These are phyloP conservation scores for Aspergillus quadricinctus DNA, from an alignment of 2,329 filamentous ascomycete genomes.

Conservation along the genomic window DNA sequence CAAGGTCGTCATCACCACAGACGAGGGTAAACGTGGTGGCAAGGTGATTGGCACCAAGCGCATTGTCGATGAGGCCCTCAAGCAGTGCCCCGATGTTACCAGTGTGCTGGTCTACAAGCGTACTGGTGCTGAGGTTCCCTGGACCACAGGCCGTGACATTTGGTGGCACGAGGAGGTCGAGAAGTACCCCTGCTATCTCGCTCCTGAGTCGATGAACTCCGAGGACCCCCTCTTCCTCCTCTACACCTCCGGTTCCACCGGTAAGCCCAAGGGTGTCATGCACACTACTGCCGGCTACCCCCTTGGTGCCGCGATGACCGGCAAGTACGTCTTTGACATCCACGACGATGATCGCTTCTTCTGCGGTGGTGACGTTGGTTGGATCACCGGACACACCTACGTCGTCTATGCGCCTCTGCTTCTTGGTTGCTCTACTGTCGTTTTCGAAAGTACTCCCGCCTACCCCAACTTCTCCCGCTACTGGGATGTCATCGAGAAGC, in stretches of 20 bases:
- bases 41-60: constrained; percentile 98
- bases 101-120: constrained; percentile 91
- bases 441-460: constrained; percentile 95
- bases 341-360: constrained; percentile 92
- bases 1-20: constrained; percentile 92
- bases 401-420: constrained; percentile 94
- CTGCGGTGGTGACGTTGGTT: constrained; percentile 96
- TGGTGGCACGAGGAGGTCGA: constrained; percentile 99
- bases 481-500: constrained; percentile 96
- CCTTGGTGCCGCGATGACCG: constrained; percentile 86
- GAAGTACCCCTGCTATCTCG: constrained; percentile 90
- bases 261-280: constrained; percentile 98
- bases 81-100: constrained; percentile 85
- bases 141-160: constrained; percentile 80
- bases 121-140: constrained; percentile 87
- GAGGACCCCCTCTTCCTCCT: constrained; percentile 97
- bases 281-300: constrained; percentile 95
- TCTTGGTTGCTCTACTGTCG: constrained; percentile 87
- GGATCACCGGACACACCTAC: constrained; percentile 98
- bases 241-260: constrained; percentile 96
- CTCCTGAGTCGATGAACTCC: constrained; percentile 82
- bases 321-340: constrained; percentile 98
- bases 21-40: constrained; percentile 96
- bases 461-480: constrained; percentile 98
- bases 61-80: constrained; percentile 95